Evolutionary conservation across 441 rosid species (phyloP).

Genomic region (Bocquillonia castaneifolia): DNA sequence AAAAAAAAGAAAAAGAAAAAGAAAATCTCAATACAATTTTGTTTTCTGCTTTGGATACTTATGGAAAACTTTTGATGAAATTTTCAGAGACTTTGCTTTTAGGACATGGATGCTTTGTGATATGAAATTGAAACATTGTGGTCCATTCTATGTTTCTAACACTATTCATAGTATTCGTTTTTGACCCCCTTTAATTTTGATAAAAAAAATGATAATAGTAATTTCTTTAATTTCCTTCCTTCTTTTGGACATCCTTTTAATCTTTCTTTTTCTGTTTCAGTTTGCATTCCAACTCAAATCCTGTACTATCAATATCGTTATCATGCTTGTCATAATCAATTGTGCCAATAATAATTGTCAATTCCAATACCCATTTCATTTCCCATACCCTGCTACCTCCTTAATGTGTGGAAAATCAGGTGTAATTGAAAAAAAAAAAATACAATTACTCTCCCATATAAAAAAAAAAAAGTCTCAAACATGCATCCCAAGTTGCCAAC

Average conservation of each 20-base stretch:
- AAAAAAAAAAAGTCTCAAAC: constrained; percentile 3
- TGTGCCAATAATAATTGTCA: constrained; percentile 4
- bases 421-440: background rate
- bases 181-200: background rate
- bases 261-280: background rate
- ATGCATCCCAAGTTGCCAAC: no score
- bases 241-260: background rate
- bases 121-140: constrained; percentile 5
- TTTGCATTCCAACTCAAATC: background rate
- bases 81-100: background rate
- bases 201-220: background rate
- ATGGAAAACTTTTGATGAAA: background rate
- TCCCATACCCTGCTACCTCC: constrained; percentile 1
- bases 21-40: background rate
- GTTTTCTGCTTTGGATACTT: constrained; percentile 7
- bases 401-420: background rate
- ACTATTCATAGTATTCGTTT: background rate
- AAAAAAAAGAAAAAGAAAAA: background rate
- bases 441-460: background rate
- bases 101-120: constrained; percentile 12
- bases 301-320: background rate
- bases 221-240: background rate
- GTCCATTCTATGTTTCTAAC: constrained; percentile 11
- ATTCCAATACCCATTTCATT: background rate
- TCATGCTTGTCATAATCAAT: background rate